Evolutionary conservation across 1,139 yeast genomes (phyloP), one percentile per base, ranked within the genome.

Genomic region (Meyerozyma athensensis): DNA sequence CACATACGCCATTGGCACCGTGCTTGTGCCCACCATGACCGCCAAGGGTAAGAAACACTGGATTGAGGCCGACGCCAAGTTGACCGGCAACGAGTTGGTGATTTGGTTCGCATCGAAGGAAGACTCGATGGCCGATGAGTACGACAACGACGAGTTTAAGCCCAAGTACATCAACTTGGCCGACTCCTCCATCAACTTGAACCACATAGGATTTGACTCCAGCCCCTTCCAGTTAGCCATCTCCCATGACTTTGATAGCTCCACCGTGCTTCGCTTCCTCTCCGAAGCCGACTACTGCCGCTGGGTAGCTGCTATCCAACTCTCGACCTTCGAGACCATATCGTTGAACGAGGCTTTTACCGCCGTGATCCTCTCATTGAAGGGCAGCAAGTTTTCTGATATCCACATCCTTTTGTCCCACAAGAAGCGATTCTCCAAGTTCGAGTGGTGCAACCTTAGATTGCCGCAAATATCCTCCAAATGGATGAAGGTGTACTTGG

Each of bases 401-500:
- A 66, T 75, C 35, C 74, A 74, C 46, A 71, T 77, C 2, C 56
- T 77, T 26, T 60, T 77, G 39, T 66, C 74, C 3, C 69, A 69
- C 36, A 68, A 62, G 42, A 72, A 73, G 47, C 61, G 72, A 41
- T 61, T 63, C 37, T 54, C 69, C 17, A 68, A 71, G 40, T 65
- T 54, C 38, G 82, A 77, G 48, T 77, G 81, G 81, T 73, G 77
- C 52, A 72, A 76, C 47, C 53, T 77, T 41, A 55, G 81, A 39
- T 67, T 76, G 45, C 81, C 82, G 6, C 78, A 72, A 45, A 59
- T 76, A 33, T 72, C 76, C 40, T 65, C 71, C 42, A 73, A 73
- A 53, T 77, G 81, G 81, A 54, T 76, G 22, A 66, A 73, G 49
- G 73, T 76, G 37, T 74, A 53, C 42, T 61, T 74, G 45, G 75